Base-by-base conservation (phyloP, 2,329 filamentous ascomycete genomes). In the Claviceps sp. region DNA sequence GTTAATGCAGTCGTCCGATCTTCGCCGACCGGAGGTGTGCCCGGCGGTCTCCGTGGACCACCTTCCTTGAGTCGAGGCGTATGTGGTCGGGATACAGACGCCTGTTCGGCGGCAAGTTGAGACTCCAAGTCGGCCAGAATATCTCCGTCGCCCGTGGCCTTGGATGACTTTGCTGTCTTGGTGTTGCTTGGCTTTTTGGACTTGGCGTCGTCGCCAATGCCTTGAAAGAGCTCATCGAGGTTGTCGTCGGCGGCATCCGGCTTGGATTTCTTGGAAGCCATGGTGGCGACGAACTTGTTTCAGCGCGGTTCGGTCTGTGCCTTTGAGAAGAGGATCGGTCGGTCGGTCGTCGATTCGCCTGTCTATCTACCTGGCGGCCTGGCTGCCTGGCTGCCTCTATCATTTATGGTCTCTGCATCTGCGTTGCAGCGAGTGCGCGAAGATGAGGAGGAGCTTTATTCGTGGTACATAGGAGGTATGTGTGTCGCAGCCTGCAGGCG, bases 51-150 rank as follows among this genome's bases (percentile, higher is more conserved):
- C 56, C 68, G 68, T 39, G 68, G 64, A 17, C 69, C 66, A 52
- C 72, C 67, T 54, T 76, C 80, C 58, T 79, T 78, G 63, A 81
- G 66, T 59, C 87, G 85, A 40, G 91, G 93, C 1, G 91, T 97
- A 61, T 87, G 84, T 16, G 91, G 87, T 47, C 90, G 82, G 56
- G 82, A 82, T 40, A 85, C n/a, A 17, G 45, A 78, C 36, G 86
- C 78, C 62, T 83, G 75, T 65, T 86, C 82, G 50, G 80, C 76
- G 60, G 81, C 87, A 44, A 95, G 79, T 63, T 79, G 69, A 59
- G 66, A 69, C 66, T 94, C 88, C 55, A 97, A 79, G 60, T 96
- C 90, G 55, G 89, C 89, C 40, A 97, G 78, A 53, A 91, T 81
- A 64, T 95, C 89, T 59, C 87, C 78, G 60, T 83, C 77, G 59